Evolutionary conservation across 2,329 filamentous ascomycete species (phyloP).

Genomic region (Phyllosticta capitalensis): DNA sequence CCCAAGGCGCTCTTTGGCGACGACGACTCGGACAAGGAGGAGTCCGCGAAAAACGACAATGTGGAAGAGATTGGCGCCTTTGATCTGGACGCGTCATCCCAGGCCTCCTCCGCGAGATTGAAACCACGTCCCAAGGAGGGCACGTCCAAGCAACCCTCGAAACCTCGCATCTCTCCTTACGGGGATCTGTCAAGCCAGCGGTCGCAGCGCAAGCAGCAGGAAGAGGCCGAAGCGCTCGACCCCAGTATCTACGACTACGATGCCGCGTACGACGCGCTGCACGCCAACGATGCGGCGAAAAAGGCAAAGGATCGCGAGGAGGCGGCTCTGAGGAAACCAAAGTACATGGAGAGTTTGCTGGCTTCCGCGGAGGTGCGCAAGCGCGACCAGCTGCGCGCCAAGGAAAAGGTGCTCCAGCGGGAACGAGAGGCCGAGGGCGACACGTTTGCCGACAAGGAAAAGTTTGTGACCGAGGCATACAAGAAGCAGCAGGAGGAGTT

Average conservation of each 20-base stretch:
- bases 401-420: slow-evolving; percentile 69
- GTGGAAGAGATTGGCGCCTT: slow-evolving; percentile 47
- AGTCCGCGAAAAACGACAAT: slow-evolving; percentile 23
- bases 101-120: slow-evolving; percentile 18
- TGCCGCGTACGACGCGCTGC: slow-evolving; percentile 67
- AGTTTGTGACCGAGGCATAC: slow-evolving; percentile 77
- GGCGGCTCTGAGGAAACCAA: slow-evolving; percentile 54
- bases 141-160: slow-evolving; percentile 29
- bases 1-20: slow-evolving; percentile 40
- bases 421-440: slow-evolving; percentile 75
- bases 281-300: slow-evolving; percentile 46
- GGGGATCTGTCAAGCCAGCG: slow-evolving; percentile 59
- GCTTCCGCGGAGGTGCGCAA: slow-evolving; percentile 67
- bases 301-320: slow-evolving; percentile 44
- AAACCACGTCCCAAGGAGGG: slow-evolving; percentile 14
- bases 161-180: slow-evolving; percentile 30
- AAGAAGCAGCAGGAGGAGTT: slow-evolving; percentile 74
- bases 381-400: slow-evolving; percentile 66
- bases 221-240: slow-evolving; percentile 58
- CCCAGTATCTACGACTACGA: slow-evolving; percentile 80
- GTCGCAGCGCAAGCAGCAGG: slow-evolving; percentile 52
- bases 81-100: slow-evolving; percentile 36
- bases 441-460: slow-evolving; percentile 72
- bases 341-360: slow-evolving; percentile 68
- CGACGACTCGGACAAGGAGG: slow-evolving; percentile 48